Conservation (phyloP, 495 filamentous ascomycete species). For the Terfezia boudieri region DNA sequence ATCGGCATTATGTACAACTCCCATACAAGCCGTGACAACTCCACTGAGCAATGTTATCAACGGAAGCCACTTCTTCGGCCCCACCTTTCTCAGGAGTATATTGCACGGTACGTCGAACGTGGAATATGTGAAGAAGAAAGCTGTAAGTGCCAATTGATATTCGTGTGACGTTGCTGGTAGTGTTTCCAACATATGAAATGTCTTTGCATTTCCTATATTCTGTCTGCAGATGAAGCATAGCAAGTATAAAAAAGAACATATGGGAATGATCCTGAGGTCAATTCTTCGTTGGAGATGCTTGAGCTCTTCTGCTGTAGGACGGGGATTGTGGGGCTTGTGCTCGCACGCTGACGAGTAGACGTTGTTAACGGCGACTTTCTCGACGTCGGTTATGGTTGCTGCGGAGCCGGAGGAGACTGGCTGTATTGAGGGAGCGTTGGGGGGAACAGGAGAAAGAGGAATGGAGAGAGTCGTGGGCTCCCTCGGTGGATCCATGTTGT, state of each 20-base stretch:
- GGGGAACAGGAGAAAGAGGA: too few species aligned
- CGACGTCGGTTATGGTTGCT: neutral
- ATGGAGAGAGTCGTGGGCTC: too few species aligned
- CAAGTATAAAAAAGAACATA: conserved; percentile 13
- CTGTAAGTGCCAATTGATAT: conserved; percentile 14
- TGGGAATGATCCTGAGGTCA: conserved; percentile 14
- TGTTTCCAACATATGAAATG: conserved; percentile 10
- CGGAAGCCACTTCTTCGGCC: conserved; percentile 47
- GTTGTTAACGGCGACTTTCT: neutral
- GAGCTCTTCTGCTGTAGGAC: neutral
- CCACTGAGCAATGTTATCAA: conserved; percentile 37
- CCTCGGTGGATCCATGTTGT: too few species aligned
- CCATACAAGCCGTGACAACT: conserved; percentile 40
- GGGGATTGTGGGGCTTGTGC: neutral
- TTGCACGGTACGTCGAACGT: conserved; percentile 39
- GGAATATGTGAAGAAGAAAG: conserved; percentile 13
- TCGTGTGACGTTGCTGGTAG: conserved; percentile 6
- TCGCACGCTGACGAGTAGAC: neutral
- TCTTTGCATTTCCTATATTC: conserved; percentile 17
- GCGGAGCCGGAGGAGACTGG: neutral
- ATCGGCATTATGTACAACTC: conserved; percentile 36
- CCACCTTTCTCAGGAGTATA: conserved; percentile 39
- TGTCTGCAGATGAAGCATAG: conserved; percentile 16
- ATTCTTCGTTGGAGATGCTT: conserved; percentile 7
- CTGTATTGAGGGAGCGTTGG: too few species aligned